These are phyloP conservation scores for Podospora anserina DNA, from an alignment of 495 filamentous ascomycete genomes.

Conservation along the genomic window DNA sequence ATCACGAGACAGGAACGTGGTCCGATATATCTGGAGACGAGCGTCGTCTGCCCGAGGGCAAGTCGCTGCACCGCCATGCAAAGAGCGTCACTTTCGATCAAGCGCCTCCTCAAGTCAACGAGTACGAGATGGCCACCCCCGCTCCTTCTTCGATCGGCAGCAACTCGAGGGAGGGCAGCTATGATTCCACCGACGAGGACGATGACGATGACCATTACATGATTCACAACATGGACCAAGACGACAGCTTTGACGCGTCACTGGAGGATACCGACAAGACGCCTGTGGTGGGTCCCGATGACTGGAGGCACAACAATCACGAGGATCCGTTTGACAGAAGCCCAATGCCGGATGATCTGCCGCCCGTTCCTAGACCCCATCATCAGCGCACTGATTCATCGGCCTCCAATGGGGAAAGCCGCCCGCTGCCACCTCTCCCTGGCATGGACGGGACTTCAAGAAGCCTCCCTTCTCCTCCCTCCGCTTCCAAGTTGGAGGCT, in stretches of 20 bases:
- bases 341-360: conserved; percentile 53
- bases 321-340: conserved; percentile 74
- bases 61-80: conserved; percentile 68
- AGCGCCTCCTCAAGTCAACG: conserved; percentile 88
- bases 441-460: conserved; percentile 43
- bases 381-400: conserved; percentile 60
- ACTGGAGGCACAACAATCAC: conserved; percentile 77
- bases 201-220: conserved; percentile 66
- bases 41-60: conserved; percentile 52
- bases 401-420: conserved; percentile 67
- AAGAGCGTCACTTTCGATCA: conserved; percentile 97
- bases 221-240: conserved; percentile 61
- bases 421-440: conserved; percentile 73
- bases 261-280: conserved; percentile 96
- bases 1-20: conserved; percentile 68
- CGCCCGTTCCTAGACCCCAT: conserved; percentile 37
- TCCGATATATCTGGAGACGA: conserved; percentile 59
- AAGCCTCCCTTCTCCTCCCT: conserved; percentile 63
- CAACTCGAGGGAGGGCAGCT: conserved; percentile 85
- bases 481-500: conserved; percentile 68
- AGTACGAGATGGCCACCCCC: conserved; percentile 96
- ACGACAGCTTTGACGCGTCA: conserved; percentile 91
- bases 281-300: conserved; percentile 91
- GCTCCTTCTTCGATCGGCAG: conserved; percentile 86
- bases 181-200: conserved; percentile 76